A percentile compares a stretch with the other conserved stretches of the same genome.
These are phyloP conservation scores for Paramecium octaurelia DNA, from an alignment of 73 alveolate species.

Conservation along the genomic window DNA sequence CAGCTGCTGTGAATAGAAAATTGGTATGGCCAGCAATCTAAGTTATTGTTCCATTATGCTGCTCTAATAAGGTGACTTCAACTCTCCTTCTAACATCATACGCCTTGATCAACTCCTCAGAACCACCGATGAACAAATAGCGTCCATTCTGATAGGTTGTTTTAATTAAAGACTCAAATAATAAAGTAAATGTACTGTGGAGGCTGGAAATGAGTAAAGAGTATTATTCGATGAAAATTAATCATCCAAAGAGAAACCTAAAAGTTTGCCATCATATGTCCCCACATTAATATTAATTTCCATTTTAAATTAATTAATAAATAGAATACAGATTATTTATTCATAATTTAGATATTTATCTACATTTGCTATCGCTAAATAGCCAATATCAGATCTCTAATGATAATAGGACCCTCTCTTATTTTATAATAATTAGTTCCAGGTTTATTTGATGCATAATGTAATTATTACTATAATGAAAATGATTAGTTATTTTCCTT, in stretches of 20 bases:
- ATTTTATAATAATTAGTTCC: no score
- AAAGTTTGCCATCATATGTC: neutral
- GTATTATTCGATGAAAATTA: neutral
- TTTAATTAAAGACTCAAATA: neutral
- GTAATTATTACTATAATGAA: neutral
- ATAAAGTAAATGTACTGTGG: neutral
- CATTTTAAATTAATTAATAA: neutral
- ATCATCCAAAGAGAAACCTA: neutral
- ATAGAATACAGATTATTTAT: neutral
- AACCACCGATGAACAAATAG: constrained; percentile 10
- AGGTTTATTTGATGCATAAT: no score
- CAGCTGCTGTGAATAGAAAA: neutral
- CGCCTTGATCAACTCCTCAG: neutral
- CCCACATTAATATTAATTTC: constrained; percentile 6
- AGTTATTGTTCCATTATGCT: neutral
- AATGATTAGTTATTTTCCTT: neutral
- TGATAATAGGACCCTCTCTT: neutral
- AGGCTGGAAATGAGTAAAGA: neutral
- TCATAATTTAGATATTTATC: neutral
- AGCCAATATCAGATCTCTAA: no score
- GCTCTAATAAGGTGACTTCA: neutral
- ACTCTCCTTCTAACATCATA: constrained; percentile 4
- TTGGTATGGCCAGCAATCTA: neutral
- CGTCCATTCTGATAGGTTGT: neutral
- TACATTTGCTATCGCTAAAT: no score